Base-by-base conservation (phyloP, 2,329 filamentous ascomycete species). In the Xylaria sp. region DNA sequence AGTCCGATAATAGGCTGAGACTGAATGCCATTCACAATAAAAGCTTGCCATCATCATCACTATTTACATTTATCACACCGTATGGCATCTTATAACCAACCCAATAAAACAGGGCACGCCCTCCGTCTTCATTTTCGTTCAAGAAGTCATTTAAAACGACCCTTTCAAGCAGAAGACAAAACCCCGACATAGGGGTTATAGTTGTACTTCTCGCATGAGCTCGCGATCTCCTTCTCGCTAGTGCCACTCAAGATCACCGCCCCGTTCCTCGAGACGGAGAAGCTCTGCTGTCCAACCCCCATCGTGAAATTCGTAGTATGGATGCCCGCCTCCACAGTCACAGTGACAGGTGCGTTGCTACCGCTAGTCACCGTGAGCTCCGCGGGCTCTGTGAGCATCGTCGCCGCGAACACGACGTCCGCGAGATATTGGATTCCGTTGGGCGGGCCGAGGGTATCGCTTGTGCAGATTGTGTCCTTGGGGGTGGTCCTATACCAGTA, bases 401-500 rank as follows among this genome's bases (percentile, higher is more conserved):
- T 61, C 2, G 61, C 57, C n/a, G 57, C 61, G 46, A 64, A 64
- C 1, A 61, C 61, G 14, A 61, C 61, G 15, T 64, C 62, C 4
- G 57, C 46, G 9, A 64, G 53, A 25, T 37, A 51, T 14, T 64
- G 43, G 46, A 61, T 43, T 1, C 57, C 61, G 5, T 40, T 37
- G 14, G 60, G 57, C 3, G 61, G 45, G 8, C 45, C 45, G 21
- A 64, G 57, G 3, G 57, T 40, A 23, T 64, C 61, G 21, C 37
- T 31, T 3, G 61, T 61, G 38, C 61, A 64, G 21, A 57, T 52
- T 12, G 47, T 57, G 19, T 45, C 19, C 35, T 64, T 64, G 3
- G 61, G 61, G 7, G 61, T 64, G 1, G 61, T 59, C 4, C 61
- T 19, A 57, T 64, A 64, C 61, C 61, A 64, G 57, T 64, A 64